A percentile compares a stretch with the other conserved stretches of the same genome.
These are phyloP conservation scores for Cutaneotrichosporon sp. DNA, from an alignment of 1,284 basidiomycete genomes.

Conservation along the genomic window DNA sequence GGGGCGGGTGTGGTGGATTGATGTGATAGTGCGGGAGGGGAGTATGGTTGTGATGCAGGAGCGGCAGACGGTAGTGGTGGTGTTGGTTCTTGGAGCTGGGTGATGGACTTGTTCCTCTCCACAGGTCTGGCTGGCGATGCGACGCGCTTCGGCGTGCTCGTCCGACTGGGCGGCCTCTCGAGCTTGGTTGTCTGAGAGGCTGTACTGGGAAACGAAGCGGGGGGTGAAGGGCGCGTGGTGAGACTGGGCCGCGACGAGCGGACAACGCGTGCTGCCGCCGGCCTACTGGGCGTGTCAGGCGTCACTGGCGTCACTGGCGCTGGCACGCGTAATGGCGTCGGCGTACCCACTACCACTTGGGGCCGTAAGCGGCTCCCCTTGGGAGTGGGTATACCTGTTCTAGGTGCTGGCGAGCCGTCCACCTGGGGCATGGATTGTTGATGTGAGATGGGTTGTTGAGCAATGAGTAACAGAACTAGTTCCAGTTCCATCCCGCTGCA, in stretches of 20 bases:
- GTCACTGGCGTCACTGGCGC: background rate
- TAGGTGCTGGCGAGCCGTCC: background rate
- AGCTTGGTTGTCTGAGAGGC: background rate
- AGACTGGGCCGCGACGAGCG: background rate
- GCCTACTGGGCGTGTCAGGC: background rate
- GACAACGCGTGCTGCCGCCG: background rate
- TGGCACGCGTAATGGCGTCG: background rate
- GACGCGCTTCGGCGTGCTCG: background rate
- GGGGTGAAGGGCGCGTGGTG: background rate
- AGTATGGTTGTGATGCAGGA: background rate
- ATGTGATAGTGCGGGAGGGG: background rate
- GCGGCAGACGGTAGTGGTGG: background rate
- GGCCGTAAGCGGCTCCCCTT: background rate
- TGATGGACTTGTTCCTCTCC: background rate
- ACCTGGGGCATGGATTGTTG: conserved; percentile 1
- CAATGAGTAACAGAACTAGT: background rate
- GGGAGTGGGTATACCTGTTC: conserved; percentile 12
- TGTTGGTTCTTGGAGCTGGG: background rate
- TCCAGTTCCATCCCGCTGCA: background rate
- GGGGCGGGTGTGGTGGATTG: background rate
- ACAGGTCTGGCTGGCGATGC: background rate
- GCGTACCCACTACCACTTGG: background rate
- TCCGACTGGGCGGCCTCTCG: background rate
- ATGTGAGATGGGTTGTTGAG: background rate
- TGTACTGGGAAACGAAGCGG: background rate